Percentiles rank a stretch among this genome's conserved stretches.
Evolutionary conservation across 2,329 filamentous ascomycete species (phyloP).

Genomic region (Kalmusia sp.): DNA sequence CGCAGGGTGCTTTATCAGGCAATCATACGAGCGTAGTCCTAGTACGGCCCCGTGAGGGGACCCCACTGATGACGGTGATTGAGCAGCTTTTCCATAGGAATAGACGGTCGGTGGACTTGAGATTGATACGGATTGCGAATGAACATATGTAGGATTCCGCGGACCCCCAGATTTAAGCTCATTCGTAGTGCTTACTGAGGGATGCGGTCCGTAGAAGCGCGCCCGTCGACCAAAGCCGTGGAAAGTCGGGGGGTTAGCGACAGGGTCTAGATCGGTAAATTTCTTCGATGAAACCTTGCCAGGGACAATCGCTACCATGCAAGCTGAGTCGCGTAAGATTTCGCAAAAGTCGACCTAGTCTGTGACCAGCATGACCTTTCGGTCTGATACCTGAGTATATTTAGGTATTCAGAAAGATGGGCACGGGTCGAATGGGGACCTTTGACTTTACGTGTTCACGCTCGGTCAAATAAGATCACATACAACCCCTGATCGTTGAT

Average conservation of each 20-base stretch:
- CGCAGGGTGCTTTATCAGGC: too few relatives aligned
- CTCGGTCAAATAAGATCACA: background rate
- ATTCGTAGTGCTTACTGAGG: slow-evolving; percentile 4
- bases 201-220: slow-evolving; percentile 4
- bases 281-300: background rate
- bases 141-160: background rate
- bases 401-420: too few relatives aligned
- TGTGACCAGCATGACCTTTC: background rate
- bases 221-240: background rate
- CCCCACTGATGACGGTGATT: too few relatives aligned
- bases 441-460: background rate
- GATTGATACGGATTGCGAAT: background rate
- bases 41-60: background rate
- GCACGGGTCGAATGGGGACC: background rate
- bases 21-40: background rate
- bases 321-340: background rate
- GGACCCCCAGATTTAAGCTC: background rate
- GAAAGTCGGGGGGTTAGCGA: background rate
- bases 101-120: background rate
- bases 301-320: too few relatives aligned
- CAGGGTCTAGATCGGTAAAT: background rate
- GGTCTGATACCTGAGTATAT: too few relatives aligned
- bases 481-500: background rate
- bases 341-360: background rate
- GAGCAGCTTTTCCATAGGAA: too few relatives aligned